These are phyloP conservation scores for Rhizophagus clarus DNA, from an alignment of 192 early-diverging fungal species.

Conservation along the genomic window DNA sequence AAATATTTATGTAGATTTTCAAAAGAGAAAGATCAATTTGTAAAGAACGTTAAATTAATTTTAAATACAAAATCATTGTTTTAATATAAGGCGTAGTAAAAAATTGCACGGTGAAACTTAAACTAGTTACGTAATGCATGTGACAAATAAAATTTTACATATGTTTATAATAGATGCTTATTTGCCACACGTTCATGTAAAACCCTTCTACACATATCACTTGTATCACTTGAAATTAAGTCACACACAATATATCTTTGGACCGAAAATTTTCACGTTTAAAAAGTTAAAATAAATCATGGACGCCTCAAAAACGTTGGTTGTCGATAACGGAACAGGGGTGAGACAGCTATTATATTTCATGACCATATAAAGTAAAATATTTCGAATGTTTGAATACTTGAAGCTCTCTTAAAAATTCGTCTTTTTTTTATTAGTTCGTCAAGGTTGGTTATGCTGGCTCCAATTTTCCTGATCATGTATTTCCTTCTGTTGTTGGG, in stretches of 20 bases:
- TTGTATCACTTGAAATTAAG: no score
- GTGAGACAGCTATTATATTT: conserved; percentile 42
- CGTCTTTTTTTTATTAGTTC: conserved; percentile 61
- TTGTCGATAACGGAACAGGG: conserved; percentile 84
- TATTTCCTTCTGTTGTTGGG: conserved; percentile 98
- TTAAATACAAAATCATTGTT: background rate
- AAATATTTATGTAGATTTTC: conserved; percentile 15
- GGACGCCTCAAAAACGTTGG: conserved; percentile 71
- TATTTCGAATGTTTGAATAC: background rate
- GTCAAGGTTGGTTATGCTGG: conserved; percentile 97
- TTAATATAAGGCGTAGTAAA: background rate
- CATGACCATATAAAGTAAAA: background rate
- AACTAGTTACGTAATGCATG: no score
- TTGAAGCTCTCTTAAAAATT: background rate
- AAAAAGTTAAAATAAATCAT: conserved; percentile 24
- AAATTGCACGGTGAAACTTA: background rate
- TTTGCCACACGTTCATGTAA: no score
- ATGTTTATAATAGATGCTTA: no score
- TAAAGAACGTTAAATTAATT: background rate
- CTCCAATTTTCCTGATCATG: conserved; percentile 92
- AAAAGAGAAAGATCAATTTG: conserved; percentile 7
- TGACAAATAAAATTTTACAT: no score
- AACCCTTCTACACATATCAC: no score
- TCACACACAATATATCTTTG: no score
- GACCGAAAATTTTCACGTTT: no score